phyloP scores from a whole-genome alignment of 2,329 filamentous ascomycete genomes.

The Sporothrix brasiliensis region DNA sequence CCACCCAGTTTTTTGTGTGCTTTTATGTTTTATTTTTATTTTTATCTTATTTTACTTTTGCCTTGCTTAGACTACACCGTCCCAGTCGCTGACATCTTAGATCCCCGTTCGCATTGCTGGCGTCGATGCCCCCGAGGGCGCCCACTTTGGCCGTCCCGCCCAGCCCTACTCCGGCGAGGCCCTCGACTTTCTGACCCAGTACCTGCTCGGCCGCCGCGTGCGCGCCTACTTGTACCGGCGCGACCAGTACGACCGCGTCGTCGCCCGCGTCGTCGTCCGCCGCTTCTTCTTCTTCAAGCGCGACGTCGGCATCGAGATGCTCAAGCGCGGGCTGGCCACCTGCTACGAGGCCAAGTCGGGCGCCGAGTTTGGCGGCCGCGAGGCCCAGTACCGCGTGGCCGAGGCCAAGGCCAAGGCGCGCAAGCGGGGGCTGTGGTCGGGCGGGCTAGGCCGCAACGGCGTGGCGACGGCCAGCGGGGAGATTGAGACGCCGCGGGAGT shows the following conservation, averaged over 20 bases:
- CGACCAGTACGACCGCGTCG: constrained; percentile 91
- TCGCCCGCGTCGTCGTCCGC: constrained; percentile 80
- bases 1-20: neutral
- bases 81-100: constrained; percentile 48
- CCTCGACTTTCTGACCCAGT: constrained; percentile 73
- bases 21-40: neutral
- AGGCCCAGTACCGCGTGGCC: constrained; percentile 65
- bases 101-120: constrained; percentile 89
- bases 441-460: constrained; percentile 54
- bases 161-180: constrained; percentile 86
- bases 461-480: constrained; percentile 53
- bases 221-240: constrained; percentile 79
- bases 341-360: constrained; percentile 92
- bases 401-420: constrained; percentile 67
- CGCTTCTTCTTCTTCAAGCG: constrained; percentile 64
- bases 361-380: constrained; percentile 79
- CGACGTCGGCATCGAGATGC: constrained; percentile 89
- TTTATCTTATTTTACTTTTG: neutral
- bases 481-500: constrained; percentile 82
- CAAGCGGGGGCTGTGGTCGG: constrained; percentile 75
- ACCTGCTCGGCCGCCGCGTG: constrained; percentile 72
- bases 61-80: neutral
- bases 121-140: constrained; percentile 87
- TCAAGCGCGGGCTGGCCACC: constrained; percentile 80
- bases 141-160: constrained; percentile 86